Conservation (phyloP, 1,139 yeast species). For the Yamadazyma atlantica region DNA sequence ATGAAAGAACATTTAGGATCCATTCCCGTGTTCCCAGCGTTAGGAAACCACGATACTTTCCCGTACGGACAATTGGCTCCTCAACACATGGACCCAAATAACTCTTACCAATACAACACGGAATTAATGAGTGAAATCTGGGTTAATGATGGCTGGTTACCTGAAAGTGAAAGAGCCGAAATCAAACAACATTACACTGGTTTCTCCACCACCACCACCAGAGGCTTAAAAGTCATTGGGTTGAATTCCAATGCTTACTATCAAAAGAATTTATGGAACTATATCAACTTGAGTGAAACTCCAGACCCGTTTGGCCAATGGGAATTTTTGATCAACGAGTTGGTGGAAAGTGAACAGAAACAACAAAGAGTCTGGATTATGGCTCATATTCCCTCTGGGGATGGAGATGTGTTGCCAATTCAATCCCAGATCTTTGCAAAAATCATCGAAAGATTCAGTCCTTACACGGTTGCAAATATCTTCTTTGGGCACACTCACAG, state of each 20-base stretch:
- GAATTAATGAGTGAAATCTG: slow-evolving; percentile 62
- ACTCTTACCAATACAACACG: slow-evolving; percentile 57
- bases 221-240: slow-evolving; percentile 61
- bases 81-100: slow-evolving; percentile 30
- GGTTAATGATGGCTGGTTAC: slow-evolving; percentile 42
- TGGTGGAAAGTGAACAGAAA: slow-evolving; percentile 53
- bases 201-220: slow-evolving; percentile 53
- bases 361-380: slow-evolving; percentile 70
- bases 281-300: slow-evolving; percentile 49
- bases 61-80: slow-evolving; percentile 79
- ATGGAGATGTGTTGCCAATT: slow-evolving; percentile 59
- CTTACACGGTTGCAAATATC: slow-evolving; percentile 64
- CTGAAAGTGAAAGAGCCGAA: slow-evolving; percentile 22
- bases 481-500: slow-evolving; percentile 74
- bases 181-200: slow-evolving; percentile 55
- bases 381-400: slow-evolving; percentile 65
- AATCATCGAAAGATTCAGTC: slow-evolving; percentile 65
- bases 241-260: slow-evolving; percentile 69
- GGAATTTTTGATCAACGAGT: slow-evolving; percentile 59
- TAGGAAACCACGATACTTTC: slow-evolving; percentile 74
- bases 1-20: slow-evolving; percentile 54
- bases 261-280: slow-evolving; percentile 62
- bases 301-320: slow-evolving; percentile 67
- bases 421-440: slow-evolving; percentile 56
- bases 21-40: slow-evolving; percentile 60